phyloP scores from a whole-genome alignment of 2,329 filamentous ascomycete genomes.

The Leptographium lundbergii region DNA sequence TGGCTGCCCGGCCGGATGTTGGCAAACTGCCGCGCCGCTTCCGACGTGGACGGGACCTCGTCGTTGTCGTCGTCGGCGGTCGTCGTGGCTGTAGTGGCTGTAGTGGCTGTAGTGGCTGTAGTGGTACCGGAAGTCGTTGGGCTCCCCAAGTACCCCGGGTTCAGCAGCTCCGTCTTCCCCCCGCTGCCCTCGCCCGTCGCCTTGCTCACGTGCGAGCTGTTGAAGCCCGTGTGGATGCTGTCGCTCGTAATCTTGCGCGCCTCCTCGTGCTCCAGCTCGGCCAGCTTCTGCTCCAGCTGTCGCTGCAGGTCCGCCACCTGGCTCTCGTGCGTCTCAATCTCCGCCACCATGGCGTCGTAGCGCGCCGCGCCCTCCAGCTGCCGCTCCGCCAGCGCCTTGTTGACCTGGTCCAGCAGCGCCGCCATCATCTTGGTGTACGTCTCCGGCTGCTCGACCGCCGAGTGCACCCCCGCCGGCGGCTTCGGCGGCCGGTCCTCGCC shows the following conservation, averaged over 20 bases:
- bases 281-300: slow-evolving; percentile 61
- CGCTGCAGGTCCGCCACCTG: slow-evolving; percentile 71
- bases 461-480: slow-evolving; percentile 68
- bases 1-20: slow-evolving; percentile 68
- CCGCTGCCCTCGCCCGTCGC: slow-evolving; percentile 5
- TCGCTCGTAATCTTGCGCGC: slow-evolving; percentile 89
- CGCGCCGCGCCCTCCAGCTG: slow-evolving; percentile 37
- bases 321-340: slow-evolving; percentile 60
- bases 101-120: slow-evolving; percentile 3
- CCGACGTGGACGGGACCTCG: slow-evolving; percentile 62
- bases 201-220: slow-evolving; percentile 72
- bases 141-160: slow-evolving; percentile 47
- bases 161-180: slow-evolving; percentile 58
- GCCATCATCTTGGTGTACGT: slow-evolving; percentile 97
- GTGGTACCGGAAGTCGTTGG: no score
- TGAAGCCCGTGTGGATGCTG: slow-evolving; percentile 75
- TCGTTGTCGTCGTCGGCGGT: slow-evolving; percentile 41
- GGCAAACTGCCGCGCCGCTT: slow-evolving; percentile 69
- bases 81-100: slow-evolving; percentile 13
- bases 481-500: slow-evolving; percentile 64
- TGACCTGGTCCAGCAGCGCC: slow-evolving; percentile 88
- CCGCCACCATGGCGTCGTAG: slow-evolving; percentile 64
- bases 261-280: slow-evolving; percentile 74
- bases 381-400: slow-evolving; percentile 61
- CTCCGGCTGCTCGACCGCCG: slow-evolving; percentile 53